Evolutionary conservation across 2,329 filamentous ascomycete species (phyloP).

Genomic region (Bimuria novae-zelandiae): DNA sequence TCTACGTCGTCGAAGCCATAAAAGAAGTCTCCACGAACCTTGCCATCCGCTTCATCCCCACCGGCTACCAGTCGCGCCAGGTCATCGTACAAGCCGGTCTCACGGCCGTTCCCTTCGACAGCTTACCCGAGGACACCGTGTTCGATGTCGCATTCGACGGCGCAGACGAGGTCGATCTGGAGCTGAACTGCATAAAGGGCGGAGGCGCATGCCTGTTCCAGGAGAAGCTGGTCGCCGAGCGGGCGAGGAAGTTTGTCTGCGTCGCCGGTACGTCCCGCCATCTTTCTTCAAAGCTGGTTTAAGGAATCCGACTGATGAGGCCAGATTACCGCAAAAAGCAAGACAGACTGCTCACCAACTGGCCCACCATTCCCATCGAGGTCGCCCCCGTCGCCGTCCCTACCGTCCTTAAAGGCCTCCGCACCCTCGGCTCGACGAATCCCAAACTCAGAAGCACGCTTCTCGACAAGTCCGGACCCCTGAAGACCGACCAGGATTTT

Average conservation of each 20-base stretch:
- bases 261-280: conserved; percentile 67
- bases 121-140: conserved; percentile 65
- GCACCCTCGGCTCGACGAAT: conserved; percentile 70
- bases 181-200: conserved; percentile 96
- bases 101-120: conserved; percentile 76
- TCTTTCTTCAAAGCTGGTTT: too few relatives aligned
- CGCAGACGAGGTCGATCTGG: conserved; percentile 93
- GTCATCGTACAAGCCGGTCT: conserved; percentile 82
- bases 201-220: conserved; percentile 97
- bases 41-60: conserved; percentile 83
- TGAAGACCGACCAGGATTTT: conserved; percentile 84
- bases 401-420: conserved; percentile 74
- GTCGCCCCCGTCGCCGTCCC: conserved; percentile 83
- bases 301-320: too few relatives aligned
- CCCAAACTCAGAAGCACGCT: conserved; percentile 74
- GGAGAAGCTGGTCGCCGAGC: conserved; percentile 90
- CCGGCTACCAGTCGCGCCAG: conserved; percentile 86
- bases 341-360: conserved; percentile 70
- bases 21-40: conserved; percentile 46
- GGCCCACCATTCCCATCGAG: conserved; percentile 90
- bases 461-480: conserved; percentile 78
- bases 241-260: conserved; percentile 83
- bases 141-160: conserved; percentile 95
- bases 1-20: conserved; percentile 85
- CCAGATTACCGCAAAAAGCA: conserved; percentile 89